A percentile compares a stretch with the other conserved stretches of the same genome.
These are phyloP conservation scores for Phytophthora cactorum DNA, from an alignment of 352 stramenopile species.

Conservation along the genomic window DNA sequence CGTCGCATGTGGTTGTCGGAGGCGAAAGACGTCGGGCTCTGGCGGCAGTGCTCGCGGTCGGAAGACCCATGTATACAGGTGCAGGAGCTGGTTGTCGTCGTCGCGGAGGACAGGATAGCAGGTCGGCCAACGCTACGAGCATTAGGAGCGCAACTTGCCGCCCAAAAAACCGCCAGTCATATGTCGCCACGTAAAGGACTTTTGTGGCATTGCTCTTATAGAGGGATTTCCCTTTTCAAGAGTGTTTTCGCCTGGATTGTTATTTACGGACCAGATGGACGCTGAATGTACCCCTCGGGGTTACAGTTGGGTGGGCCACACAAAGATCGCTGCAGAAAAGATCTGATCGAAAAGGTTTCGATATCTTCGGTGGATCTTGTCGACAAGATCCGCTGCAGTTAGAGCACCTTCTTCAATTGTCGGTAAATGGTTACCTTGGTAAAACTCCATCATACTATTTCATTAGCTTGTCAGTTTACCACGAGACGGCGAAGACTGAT, in stretches of 20 bases:
- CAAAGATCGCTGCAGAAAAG: constrained; percentile 31
- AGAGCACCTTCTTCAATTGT: neutral
- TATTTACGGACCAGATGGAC: neutral
- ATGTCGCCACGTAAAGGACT: constrained; percentile 42
- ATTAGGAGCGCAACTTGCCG: neutral
- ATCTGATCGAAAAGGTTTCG: constrained; percentile 18
- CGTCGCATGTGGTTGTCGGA: neutral
- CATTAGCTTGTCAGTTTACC: neutral
- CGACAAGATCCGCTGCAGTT: constrained; percentile 9
- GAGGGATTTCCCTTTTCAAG: constrained; percentile 19
- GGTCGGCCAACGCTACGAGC: neutral
- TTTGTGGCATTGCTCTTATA: constrained; percentile 36
- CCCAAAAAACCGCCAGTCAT: constrained; percentile 41
- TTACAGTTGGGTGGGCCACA: constrained; percentile 1
- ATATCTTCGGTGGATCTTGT: constrained; percentile 30
- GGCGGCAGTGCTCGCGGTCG: neutral
- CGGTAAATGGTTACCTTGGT: no score
- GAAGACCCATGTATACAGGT: neutral
- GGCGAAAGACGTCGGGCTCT: neutral
- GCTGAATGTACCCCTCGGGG: neutral
- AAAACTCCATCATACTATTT: no score
- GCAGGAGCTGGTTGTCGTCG: constrained; percentile 14
- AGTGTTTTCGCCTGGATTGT: neutral
- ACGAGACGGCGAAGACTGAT: neutral
- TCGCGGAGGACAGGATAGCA: neutral